Base-by-base conservation (phyloP, 805 yeast species). In the Sugiyamaella chiloensis region DNA sequence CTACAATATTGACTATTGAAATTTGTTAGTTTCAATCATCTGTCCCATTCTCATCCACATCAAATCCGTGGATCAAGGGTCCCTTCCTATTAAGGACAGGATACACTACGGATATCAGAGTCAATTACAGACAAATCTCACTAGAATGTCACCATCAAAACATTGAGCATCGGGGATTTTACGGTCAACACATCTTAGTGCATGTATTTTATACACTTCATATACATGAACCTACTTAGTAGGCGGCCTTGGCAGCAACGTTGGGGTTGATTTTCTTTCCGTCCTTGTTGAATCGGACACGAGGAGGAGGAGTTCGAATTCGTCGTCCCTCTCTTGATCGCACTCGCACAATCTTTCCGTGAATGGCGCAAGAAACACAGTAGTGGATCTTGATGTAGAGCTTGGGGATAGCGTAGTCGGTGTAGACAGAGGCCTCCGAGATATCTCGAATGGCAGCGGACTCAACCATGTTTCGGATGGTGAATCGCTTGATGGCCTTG, bases 391-490 rank as follows among this genome's bases (percentile, higher is more conserved):
- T 93, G 88, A 93, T 87, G 95, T 91, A 93, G 72, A 93, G 85
- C 85, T 93, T 93, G 79, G 99, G 99, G 69, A 93, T 80, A 71
- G 96, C 98, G 82, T 93, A 93, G 83, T 93, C 99, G 69, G 87
- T 81, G 86, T 93, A 93, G 69, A 93, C 98, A 55, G 97, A 90
- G 68, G 99, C 99, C 80, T 93, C 99, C 67, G 96, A 87, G 77
- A 93, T 82, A 79, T 93, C 99, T 85, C 99, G 90, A 72, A 93
- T 95, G 70, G 99, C 74, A 74, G 99, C 99, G 66, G 96, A 93
- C 83, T 93, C 99, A 68, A 93, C 99, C 91, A 93, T 93, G 96
- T 93, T 93, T 83, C 97, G 87, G 87, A 93, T 85, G 77, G 96
- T 89, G 83, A 93, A 95, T 81, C 99, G 88, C 93, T 93, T 93